Conservation (phyloP, 495 filamentous ascomycete genomes). For the Hypoxylon intermedium region DNA sequence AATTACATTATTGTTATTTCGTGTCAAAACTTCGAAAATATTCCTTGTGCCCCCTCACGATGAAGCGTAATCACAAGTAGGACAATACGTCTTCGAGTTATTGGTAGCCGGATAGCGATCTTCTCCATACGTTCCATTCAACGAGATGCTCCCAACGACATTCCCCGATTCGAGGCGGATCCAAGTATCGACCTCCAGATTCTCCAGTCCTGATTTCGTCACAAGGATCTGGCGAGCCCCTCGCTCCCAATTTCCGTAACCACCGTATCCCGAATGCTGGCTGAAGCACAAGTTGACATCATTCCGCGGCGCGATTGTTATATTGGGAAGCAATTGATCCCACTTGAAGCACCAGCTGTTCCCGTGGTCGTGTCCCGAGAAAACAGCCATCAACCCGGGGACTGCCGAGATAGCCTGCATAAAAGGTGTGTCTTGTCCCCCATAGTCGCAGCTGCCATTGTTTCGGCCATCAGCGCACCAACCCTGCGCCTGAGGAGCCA, state of each 20-base stretch:
- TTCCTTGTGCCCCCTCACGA: neutral
- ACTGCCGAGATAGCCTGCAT: conserved; percentile 67
- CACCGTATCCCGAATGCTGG: conserved; percentile 74
- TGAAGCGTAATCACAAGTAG: conserved; percentile 31
- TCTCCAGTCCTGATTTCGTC: conserved; percentile 42
- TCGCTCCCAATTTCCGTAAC: conserved; percentile 69
- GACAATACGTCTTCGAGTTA: conserved; percentile 45
- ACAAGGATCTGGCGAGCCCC: conserved; percentile 66
- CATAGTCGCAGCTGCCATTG: conserved; percentile 48
- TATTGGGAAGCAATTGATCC: conserved; percentile 43
- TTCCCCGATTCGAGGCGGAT: conserved; percentile 68
- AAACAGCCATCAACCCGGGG: conserved; percentile 65
- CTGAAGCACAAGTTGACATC: conserved; percentile 68
- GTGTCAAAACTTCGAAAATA: too few relatives aligned
- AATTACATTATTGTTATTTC: too few relatives aligned
- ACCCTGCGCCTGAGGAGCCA: conserved; percentile 60
- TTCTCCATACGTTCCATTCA: conserved; percentile 73
- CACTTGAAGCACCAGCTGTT: conserved; percentile 69
- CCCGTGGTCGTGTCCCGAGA: conserved; percentile 75
- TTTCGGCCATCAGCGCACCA: conserved; percentile 55
- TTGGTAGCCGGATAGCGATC: conserved; percentile 62
- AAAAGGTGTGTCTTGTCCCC: conserved; percentile 67
- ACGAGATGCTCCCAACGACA: conserved; percentile 61
- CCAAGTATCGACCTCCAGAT: conserved; percentile 65
- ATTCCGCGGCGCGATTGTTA: conserved; percentile 41